Evolutionary conservation across 1,139 yeast genomes (phyloP), one percentile per base, ranked within the genome.

Genomic region (Hansenula sp.): DNA sequence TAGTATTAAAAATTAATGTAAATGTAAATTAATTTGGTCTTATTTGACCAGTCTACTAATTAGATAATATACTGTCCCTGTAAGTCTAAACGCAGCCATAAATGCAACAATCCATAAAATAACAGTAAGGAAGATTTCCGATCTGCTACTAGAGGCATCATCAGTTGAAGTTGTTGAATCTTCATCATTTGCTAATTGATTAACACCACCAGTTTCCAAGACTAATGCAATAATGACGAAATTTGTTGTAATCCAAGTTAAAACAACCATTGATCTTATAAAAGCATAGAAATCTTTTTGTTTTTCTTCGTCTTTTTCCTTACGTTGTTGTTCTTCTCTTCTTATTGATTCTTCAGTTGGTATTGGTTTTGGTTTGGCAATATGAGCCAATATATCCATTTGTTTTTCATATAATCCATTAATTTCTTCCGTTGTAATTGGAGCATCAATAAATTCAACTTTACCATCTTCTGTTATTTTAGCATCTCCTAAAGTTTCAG

Each of bases 61-160:
- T 64, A 84, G 71, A 57, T 84, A 86, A 31, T 73, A 56, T 9
- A 71, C 52, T 51, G 90, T 81, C 2, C 95, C 95, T 34, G 79
- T 51, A 47, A 86, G 75, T 46, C 95, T 66, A 61, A 86, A 76
- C 6, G 81, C 67, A 2, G 95, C 94, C 75, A 85, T 72, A 39
- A 82, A 73, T 2, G 95, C 95, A 36, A 85, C 94, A 42, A 83
- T 66, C 92, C 95, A 85, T 46, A 86, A 71, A 44, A 86, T 72
- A 28, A 84, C 82, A 8, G 85, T 77, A 59, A 86, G 79, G 57
- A 81, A 83, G 30, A 81, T 68, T 30, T 71, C 58, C 4, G 79
- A 70, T 53, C 77, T 65, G 26, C 49, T 44, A 14, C 60, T 54
- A 25, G 65, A 55, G 14, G 61, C 59, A n/a, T 56, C 59, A 11